These are phyloP conservation scores for Sarocladium strictum DNA, from an alignment of 2,329 filamentous ascomycete species.

Conservation along the genomic window DNA sequence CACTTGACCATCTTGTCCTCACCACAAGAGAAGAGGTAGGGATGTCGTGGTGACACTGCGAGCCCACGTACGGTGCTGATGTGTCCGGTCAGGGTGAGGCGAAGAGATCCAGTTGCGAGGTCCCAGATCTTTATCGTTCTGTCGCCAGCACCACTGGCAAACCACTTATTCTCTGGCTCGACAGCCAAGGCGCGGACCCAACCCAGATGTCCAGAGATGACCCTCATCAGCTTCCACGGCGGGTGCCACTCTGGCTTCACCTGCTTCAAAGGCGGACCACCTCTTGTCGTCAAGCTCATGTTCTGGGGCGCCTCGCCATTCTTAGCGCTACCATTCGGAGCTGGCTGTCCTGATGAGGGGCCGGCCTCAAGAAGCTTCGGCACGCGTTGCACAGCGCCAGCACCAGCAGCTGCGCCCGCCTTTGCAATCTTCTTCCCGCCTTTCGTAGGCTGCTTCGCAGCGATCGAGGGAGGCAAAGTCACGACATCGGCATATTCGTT, in stretches of 20 bases:
- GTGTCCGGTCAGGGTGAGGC: slow-evolving; percentile 84
- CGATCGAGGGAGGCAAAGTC: slow-evolving; percentile 70
- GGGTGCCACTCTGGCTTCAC: slow-evolving; percentile 91
- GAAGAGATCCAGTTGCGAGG: slow-evolving; percentile 76
- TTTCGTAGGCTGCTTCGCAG: slow-evolving; percentile 65
- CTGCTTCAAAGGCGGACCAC: slow-evolving; percentile 24
- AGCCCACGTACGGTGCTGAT: slow-evolving; percentile 90
- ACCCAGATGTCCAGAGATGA: slow-evolving; percentile 92
- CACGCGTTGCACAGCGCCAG: slow-evolving; percentile 11
- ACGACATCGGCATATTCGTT: slow-evolving; percentile 74
- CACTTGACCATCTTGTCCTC: slow-evolving; percentile 99
- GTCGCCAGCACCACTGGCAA: slow-evolving; percentile 91
- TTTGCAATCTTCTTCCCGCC: slow-evolving; percentile 36
- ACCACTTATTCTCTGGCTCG: slow-evolving; percentile 96
- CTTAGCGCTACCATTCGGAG: slow-evolving; percentile 11
- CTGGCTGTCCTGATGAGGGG: slow-evolving; percentile 13
- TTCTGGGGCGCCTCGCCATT: slow-evolving; percentile 17
- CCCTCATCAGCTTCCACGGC: slow-evolving; percentile 97
- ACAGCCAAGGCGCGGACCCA: slow-evolving; percentile 90
- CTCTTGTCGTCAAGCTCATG: slow-evolving; percentile 26
- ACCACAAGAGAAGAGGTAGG: slow-evolving; percentile 94
- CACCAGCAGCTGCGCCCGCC: slow-evolving; percentile 34
- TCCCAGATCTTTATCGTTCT: slow-evolving; percentile 99
- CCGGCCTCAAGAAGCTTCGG: slow-evolving; percentile 34
- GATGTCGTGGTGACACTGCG: slow-evolving; percentile 87